phyloP scores from a whole-genome alignment of 129 eudicot species.

The Flaveria trinervia region DNA sequence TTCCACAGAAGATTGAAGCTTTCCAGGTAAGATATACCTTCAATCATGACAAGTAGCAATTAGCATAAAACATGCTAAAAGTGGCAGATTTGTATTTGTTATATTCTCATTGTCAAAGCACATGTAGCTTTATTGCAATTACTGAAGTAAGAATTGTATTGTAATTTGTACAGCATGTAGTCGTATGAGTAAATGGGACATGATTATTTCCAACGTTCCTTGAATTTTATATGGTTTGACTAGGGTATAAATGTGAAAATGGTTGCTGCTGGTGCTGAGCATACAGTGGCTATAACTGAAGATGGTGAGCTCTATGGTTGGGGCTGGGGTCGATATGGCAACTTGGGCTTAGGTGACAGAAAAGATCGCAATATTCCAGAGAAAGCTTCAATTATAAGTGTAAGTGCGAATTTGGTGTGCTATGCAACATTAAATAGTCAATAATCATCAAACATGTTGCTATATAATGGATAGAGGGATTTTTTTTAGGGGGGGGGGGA shows the following conservation, averaged over 20 bases:
- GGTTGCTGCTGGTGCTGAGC: slow-evolving; percentile 99
- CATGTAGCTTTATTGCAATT: neutral
- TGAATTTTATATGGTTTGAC: slow-evolving; percentile 26
- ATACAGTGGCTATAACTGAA: slow-evolving; percentile 94
- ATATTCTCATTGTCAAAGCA: neutral
- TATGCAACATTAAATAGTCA: neutral
- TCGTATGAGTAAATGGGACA: neutral
- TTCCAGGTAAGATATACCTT: slow-evolving; percentile 56
- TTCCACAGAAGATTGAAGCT: slow-evolving; percentile 86
- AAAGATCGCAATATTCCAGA: slow-evolving; percentile 80
- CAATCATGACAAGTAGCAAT: slow-evolving; percentile 4
- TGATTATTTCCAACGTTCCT: neutral
- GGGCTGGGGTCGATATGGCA: slow-evolving; percentile 99
- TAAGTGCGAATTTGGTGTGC: slow-evolving; percentile 33
- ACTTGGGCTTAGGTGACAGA: slow-evolving; percentile 97
- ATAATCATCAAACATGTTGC: slow-evolving; percentile 3
- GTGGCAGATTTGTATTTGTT: neutral
- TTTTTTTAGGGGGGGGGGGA: neutral
- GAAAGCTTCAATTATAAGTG: slow-evolving; percentile 67
- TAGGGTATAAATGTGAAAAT: slow-evolving; percentile 88
- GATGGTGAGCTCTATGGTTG: slow-evolving; percentile 94
- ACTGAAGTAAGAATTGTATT: neutral
- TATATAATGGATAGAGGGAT: neutral
- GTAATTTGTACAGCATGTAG: neutral
- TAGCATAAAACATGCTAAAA: neutral